Percentiles rank a stretch among this genome's conserved stretches.
phyloP scores from a whole-genome alignment of 345 rosid species.

The Pseudoturritis turrita region DNA sequence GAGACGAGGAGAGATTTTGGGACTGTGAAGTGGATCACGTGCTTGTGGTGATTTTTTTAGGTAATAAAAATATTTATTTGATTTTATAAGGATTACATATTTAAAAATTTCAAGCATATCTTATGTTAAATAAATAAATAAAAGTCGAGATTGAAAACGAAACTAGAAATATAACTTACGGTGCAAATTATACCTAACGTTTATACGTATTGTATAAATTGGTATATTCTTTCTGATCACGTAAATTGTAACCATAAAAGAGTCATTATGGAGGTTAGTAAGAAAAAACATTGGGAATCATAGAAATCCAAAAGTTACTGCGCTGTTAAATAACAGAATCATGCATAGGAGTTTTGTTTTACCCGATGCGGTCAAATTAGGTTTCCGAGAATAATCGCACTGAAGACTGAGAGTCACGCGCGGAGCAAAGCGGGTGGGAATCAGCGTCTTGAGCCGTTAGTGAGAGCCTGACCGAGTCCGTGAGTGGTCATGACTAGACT shows the following conservation, averaged over 20 bases:
- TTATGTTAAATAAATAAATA: neutral
- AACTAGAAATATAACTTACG: neutral
- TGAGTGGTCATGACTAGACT: constrained; percentile 18
- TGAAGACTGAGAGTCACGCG: neutral
- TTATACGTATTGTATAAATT: neutral
- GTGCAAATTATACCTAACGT: neutral
- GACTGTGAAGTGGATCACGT: constrained; percentile 26
- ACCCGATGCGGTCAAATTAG: constrained; percentile 26
- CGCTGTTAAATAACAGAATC: constrained; percentile 1
- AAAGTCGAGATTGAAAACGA: neutral
- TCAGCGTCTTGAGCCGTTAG: neutral
- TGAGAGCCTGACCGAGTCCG: constrained; percentile 21
- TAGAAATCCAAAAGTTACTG: constrained; percentile 8
- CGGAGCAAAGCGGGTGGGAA: neutral
- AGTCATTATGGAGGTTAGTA: no score
- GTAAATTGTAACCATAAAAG: no score
- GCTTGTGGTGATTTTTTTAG: neutral
- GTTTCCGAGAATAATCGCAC: constrained; percentile 4
- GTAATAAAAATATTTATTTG: neutral
- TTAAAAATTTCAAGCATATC: neutral
- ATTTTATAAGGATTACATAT: neutral
- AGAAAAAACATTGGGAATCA: neutral
- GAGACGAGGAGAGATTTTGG: constrained; percentile 13
- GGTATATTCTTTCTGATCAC: no score
- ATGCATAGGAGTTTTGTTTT: neutral